phyloP scores from a whole-genome alignment of 805 yeast genomes.

The Saccharomycopsis sp. region DNA sequence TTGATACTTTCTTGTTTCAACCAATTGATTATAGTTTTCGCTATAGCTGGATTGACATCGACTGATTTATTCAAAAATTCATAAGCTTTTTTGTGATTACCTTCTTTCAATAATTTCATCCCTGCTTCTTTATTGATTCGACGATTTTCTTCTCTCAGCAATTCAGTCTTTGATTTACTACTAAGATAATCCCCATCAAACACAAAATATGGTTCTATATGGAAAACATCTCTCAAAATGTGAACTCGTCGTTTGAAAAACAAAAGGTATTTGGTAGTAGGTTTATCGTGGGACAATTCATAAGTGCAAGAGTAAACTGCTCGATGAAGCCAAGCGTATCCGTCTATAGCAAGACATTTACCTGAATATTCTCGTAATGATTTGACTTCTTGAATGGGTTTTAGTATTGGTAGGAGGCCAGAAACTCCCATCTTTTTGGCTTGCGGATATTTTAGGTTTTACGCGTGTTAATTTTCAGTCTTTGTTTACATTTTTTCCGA shows the following conservation, averaged over 20 bases:
- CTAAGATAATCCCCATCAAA: conserved; percentile 90
- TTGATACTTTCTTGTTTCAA: conserved; percentile 50
- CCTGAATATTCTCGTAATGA: conserved; percentile 60
- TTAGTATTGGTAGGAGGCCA: conserved; percentile 74
- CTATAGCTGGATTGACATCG: conserved; percentile 87
- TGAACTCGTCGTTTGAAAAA: conserved; percentile 61
- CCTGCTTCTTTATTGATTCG: conserved; percentile 54
- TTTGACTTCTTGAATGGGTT: conserved; percentile 59
- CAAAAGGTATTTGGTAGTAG: conserved; percentile 65
- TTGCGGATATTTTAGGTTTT: neutral
- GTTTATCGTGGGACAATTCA: conserved; percentile 64
- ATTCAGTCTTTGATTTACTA: conserved; percentile 68
- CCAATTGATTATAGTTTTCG: conserved; percentile 72
- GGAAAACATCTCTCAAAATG: conserved; percentile 53
- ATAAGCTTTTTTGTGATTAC: conserved; percentile 49
- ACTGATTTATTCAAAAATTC: conserved; percentile 71
- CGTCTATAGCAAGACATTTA: conserved; percentile 82
- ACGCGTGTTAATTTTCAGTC: too few relatives aligned
- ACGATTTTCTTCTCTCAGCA: conserved; percentile 52
- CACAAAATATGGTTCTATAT: conserved; percentile 78
- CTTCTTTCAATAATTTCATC: conserved; percentile 39
- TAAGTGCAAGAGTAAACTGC: conserved; percentile 77
- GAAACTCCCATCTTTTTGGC: conserved; percentile 61
- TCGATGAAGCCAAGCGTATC: conserved; percentile 93
- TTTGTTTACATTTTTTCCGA: too few relatives aligned